Base-by-base conservation (phyloP, 2,329 filamentous ascomycete genomes). In the Exophiala oligosperma region DNA sequence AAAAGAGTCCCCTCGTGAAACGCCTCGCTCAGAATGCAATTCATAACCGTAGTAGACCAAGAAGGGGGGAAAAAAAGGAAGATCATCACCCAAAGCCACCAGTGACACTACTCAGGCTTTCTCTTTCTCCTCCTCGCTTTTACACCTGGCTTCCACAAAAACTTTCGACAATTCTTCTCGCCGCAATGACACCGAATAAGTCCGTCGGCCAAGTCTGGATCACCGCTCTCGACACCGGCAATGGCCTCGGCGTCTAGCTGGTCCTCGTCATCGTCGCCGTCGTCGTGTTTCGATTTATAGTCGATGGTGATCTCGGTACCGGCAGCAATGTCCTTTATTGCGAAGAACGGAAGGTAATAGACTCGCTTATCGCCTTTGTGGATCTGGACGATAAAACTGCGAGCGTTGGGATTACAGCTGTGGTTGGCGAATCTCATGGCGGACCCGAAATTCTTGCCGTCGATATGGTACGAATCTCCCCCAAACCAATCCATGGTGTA, bases 291-390 rank as follows among this genome's bases (percentile, higher is more conserved):
- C 11, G 49, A 51, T 8, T 56, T 59, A 17, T 81, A 81, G 47
- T 80, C 77, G 26, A 81, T 80, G 0, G 76, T 79, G 0, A 81
- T 60, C 52, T 81, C 78, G 0, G 70, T 76, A 1, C 69, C 69
- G 0, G 73, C 69, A 0, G 70, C 68, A 14, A 81, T 78, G 12
- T 76, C 72, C 1, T 69, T 68, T 1, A 74, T 61, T 0, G 78
- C 73, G 40, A 80, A 81, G 57, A 80, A 79, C 0, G 77, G 77
- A 1, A 80, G 67, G 29, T 77, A 70, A 51, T 79, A 80, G 1
- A 80, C 67, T 0, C 70, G 67, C 0, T 69, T 57, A 35, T 79
- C 77, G 1, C 65, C 71, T 21, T 77, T 73, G 2, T 72, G 72
- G 0, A 74, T 74, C 0, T 76, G 74, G 0, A 78, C 77, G 0